Evolutionary conservation across 345 rosid species (phyloP).

Genomic region (Hirschfeldia incana): DNA sequence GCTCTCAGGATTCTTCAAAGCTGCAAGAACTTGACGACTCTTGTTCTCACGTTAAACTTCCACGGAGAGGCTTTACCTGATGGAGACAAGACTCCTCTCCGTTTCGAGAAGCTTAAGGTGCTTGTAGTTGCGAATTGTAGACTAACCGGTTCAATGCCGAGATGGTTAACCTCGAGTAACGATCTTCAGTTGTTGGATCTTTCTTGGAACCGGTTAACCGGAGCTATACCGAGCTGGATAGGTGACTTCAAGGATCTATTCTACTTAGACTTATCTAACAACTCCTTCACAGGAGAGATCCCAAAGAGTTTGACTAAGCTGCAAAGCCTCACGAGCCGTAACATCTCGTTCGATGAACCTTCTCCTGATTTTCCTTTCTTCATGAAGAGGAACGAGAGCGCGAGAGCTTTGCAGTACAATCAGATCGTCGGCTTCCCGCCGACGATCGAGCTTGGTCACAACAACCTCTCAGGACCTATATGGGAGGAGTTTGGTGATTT

Average conservation of each 20-base stretch:
- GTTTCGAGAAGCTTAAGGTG: conserved; percentile 62
- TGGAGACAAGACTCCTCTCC: conserved; percentile 36
- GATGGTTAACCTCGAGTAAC: conserved; percentile 55
- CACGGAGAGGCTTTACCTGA: conserved; percentile 57
- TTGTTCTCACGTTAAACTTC: conserved; percentile 76
- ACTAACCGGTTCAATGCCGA: conserved; percentile 65
- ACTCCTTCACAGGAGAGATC: conserved; percentile 56
- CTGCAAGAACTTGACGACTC: conserved; percentile 61
- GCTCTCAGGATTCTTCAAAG: conserved; percentile 59
- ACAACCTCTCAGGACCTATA: conserved; percentile 47
- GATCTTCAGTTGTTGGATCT: conserved; percentile 77
- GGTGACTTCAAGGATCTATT: conserved; percentile 49
- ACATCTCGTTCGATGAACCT: conserved; percentile 52
- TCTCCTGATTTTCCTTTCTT: conserved; percentile 65
- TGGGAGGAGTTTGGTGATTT: conserved; percentile 62
- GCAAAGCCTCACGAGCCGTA: conserved; percentile 47
- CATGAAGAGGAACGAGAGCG: conserved; percentile 53
- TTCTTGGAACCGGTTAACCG: conserved; percentile 68
- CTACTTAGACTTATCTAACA: conserved; percentile 71
- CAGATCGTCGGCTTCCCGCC: conserved; percentile 54
- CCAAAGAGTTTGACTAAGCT: conserved; percentile 58
- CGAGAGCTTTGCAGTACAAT: conserved; percentile 58
- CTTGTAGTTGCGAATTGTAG: conserved; percentile 65
- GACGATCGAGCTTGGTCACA: conserved; percentile 43
- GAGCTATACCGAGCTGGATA: conserved; percentile 59